phyloP scores from a whole-genome alignment of 371 early-diverging fungal species.

The Saksenaea vasiformis region DNA sequence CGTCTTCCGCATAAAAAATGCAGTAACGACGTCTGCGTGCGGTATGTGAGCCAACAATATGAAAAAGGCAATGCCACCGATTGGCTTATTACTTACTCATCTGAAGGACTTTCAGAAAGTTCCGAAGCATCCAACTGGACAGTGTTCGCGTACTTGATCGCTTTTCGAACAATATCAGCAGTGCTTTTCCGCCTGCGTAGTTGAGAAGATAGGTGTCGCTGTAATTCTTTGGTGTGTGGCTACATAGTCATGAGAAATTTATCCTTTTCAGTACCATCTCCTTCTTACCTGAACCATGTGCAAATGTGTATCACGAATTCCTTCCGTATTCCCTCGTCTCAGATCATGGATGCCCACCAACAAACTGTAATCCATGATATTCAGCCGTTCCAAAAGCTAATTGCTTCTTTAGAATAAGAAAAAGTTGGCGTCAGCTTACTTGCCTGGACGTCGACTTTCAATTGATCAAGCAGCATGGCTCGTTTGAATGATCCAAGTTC shows the following conservation, averaged over 20 bases:
- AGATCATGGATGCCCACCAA: slow-evolving; percentile 90
- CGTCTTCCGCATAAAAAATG: slow-evolving; percentile 88
- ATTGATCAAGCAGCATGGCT: slow-evolving; percentile 74
- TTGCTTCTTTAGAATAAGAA: background rate
- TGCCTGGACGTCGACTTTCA: slow-evolving; percentile 78
- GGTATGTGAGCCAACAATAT: background rate
- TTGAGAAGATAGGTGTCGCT: slow-evolving; percentile 26
- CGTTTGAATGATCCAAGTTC: slow-evolving; percentile 86
- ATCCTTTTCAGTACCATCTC: background rate
- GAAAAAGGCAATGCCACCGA: background rate
- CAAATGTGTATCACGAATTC: slow-evolving; percentile 85
- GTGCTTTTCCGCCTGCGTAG: slow-evolving; percentile 53
- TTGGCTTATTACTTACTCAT: slow-evolving; percentile 35
- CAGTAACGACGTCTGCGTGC: slow-evolving; percentile 58
- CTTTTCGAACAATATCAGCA: slow-evolving; percentile 67
- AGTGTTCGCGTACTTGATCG: slow-evolving; percentile 67
- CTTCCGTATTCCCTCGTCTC: slow-evolving; percentile 80
- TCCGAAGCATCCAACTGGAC: slow-evolving; percentile 58
- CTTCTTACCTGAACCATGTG: slow-evolving; percentile 70
- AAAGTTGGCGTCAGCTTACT: background rate
- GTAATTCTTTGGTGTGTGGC: slow-evolving; percentile 27
- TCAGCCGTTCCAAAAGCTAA: slow-evolving; percentile 69
- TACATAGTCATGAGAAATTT: background rate
- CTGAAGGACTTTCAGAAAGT: slow-evolving; percentile 49
- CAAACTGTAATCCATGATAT: slow-evolving; percentile 98